Evolutionary conservation across 345 rosid genomes (phyloP).

Genomic region (Kernera saxatilis): DNA sequence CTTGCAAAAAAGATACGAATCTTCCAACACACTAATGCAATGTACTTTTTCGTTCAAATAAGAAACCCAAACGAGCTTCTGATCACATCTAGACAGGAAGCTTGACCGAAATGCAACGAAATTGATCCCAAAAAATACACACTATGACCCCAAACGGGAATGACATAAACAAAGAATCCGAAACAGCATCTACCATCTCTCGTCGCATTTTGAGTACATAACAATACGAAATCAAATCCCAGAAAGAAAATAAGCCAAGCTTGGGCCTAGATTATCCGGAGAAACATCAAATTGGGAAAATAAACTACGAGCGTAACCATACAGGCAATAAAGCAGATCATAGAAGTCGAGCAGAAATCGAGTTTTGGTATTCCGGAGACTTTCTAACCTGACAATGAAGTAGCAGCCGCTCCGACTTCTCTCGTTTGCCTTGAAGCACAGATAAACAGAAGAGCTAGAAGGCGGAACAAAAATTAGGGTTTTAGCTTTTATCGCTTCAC

Average conservation of each 20-base stretch:
- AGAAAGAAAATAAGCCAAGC: not conserved
- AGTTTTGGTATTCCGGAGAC: not conserved
- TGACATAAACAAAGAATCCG: not conserved
- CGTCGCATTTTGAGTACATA: not conserved
- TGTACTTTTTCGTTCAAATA: not conserved
- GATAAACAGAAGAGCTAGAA: not conserved
- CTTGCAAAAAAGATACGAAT: not conserved
- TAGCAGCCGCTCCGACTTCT: constrained; percentile 13
- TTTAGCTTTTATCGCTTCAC: constrained; percentile 3
- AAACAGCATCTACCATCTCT: not conserved
- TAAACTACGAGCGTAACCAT: not conserved
- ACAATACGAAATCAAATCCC: not conserved
- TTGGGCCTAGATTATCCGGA: not conserved
- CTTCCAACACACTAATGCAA: not conserved
- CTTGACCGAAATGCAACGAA: not conserved
- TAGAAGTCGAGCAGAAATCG: not conserved
- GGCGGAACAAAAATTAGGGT: constrained; percentile 12
- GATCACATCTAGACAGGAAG: not conserved
- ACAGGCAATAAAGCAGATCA: not conserved
- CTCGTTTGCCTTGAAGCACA: not conserved
- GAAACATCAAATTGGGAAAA: not conserved
- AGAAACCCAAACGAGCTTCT: not conserved
- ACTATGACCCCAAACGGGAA: not conserved
- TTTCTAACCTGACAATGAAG: constrained; percentile 19
- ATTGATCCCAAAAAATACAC: not conserved